Evolutionary conservation across 192 early-diverging fungal species (phyloP), one percentile per base, ranked within the genome.

Genomic region (Lobosporangium transversale): DNA sequence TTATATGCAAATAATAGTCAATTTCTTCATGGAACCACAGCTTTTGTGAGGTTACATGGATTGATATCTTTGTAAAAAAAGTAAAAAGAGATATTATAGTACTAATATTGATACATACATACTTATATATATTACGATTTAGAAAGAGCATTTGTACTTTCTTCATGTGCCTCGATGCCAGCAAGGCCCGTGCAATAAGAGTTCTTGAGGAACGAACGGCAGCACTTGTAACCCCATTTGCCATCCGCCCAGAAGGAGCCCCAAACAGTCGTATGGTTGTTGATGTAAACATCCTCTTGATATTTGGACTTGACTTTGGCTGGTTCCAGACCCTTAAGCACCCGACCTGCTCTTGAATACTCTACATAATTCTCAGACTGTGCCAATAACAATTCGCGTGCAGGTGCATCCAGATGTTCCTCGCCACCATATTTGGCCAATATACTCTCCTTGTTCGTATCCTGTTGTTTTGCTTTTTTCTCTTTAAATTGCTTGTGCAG

Each of bases 191-290:
- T 96, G 68, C 98, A 99, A 79, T 98, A 98, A 17, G 95, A 87
- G 60, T 90, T 94, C 51, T 89, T 83, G 36, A 89, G 66, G 49
- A 90, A 87, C 35, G 91, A 88, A 43, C 88, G 90, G 79, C 98
- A 99, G 70, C 98, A 99, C 40, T 86, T 85, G 83, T 97, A 99
- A 23, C 98, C 98, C 98, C 97, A 99, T 44, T 89, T 84, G 10
- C 95, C 95, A 70, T 95, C 92, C 29, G 86, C 82, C 98, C 98
- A 99, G 74, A 88, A 99, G 26, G 94, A 96, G 1, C 98, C 98
- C 94, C 93, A 99, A 20, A 98, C 89, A 23, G 88, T 73, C 7
- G 83, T 87, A 81, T 99, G 97, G 69, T 97, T 98, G 61, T 91
- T 84, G 36, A 83, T 85, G 57, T 79, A 83, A 36, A 95, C 88